phyloP scores from a whole-genome alignment of 208 protist genomes.

The Acanthamoeba triangularis region DNA sequence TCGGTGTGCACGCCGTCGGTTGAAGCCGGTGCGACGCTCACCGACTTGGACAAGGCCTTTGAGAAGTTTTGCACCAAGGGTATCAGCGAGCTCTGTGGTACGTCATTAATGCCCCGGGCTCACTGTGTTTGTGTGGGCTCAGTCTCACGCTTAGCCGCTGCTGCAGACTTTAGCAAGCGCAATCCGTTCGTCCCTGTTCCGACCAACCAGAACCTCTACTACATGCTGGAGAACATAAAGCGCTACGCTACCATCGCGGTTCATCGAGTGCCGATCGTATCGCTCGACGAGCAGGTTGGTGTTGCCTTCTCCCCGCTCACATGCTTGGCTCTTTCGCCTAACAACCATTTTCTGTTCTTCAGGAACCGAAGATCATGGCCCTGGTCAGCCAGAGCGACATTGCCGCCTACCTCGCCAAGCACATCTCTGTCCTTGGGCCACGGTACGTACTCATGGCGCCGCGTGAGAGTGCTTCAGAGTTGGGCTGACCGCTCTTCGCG shows the following conservation, averaged over 20 bases:
- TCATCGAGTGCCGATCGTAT: not conserved
- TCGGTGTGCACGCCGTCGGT: not conserved
- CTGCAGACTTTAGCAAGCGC: constrained; percentile 38
- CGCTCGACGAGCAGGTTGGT: not conserved
- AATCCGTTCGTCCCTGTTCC: constrained; percentile 44
- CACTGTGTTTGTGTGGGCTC: not conserved
- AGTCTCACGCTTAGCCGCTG: not conserved
- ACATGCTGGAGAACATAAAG: constrained; percentile 48
- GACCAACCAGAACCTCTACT: constrained; percentile 39
- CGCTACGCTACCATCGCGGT: constrained; percentile 18
- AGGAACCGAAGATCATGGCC: constrained; percentile 11
- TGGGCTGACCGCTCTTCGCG: not conserved
- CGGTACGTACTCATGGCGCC: not conserved
- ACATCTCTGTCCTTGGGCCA: constrained; percentile 24
- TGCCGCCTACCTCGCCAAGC: not conserved
- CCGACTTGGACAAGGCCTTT: constrained; percentile 4
- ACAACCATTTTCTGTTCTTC: not conserved
- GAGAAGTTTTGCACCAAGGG: not conserved
- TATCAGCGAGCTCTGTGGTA: constrained; percentile 12
- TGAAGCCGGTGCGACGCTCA: not conserved
- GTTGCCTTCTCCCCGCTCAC: not conserved
- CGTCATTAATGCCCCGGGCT: not conserved
- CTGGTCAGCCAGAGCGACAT: constrained; percentile 34
- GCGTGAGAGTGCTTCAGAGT: not conserved
- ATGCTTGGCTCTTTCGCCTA: not conserved